A percentile compares a stretch with the other conserved stretches of the same genome.
Evolutionary conservation across 2,329 filamentous ascomycete species (phyloP).

Genomic region (Huntiella decipiens): DNA sequence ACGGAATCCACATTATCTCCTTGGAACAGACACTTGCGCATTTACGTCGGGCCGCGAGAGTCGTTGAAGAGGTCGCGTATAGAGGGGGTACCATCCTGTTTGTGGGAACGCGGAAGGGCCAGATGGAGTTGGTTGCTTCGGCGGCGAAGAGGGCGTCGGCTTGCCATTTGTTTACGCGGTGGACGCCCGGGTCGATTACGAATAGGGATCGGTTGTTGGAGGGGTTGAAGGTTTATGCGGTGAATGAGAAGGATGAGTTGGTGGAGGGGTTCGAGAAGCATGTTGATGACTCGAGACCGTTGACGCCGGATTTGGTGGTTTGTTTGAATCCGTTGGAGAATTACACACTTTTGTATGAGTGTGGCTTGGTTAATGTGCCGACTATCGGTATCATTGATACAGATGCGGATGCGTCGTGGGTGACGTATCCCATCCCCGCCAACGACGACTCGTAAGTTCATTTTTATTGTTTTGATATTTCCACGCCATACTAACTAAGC

Average conservation of each 20-base stretch:
- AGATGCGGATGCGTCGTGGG: constrained; percentile 76
- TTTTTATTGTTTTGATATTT: background rate
- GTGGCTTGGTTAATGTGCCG: constrained; percentile 68
- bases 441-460: constrained; percentile 72
- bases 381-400: constrained; percentile 94
- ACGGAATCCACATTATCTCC: constrained; percentile 82
- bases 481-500: constrained; percentile 12
- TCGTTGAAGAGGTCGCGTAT: constrained; percentile 73
- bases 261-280: constrained; percentile 45
- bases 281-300: constrained; percentile 39
- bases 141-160: constrained; percentile 60
- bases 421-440: constrained; percentile 89
- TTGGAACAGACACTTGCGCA: constrained; percentile 78
- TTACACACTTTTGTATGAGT: constrained; percentile 76
- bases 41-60: constrained; percentile 77
- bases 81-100: constrained; percentile 75
- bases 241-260: constrained; percentile 52
- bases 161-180: constrained; percentile 81
- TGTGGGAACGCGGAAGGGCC: constrained; percentile 68
- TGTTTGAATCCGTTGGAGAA: constrained; percentile 90
- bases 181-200: constrained; percentile 81
- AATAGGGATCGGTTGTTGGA: constrained; percentile 82
- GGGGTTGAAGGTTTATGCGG: constrained; percentile 48
- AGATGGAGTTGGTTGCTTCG: constrained; percentile 60
- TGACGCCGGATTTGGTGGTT: constrained; percentile 79